Evolutionary conservation across 1,139 yeast species (phyloP), one percentile per base, ranked within the genome.

Genomic region (Tardiomyces depauwii): DNA sequence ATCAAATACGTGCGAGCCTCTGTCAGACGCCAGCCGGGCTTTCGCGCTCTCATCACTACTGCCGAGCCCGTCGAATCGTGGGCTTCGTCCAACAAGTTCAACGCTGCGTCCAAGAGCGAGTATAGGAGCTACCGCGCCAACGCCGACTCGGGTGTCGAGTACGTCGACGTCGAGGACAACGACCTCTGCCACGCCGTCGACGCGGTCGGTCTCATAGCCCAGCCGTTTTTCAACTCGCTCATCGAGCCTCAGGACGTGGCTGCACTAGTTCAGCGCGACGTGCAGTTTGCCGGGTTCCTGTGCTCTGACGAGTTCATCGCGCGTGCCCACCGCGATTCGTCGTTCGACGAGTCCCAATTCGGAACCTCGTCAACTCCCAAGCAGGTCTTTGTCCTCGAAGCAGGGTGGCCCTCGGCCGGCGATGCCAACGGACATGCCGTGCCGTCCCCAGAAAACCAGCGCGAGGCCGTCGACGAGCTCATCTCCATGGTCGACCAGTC

Each of bases 331-430:
- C 3, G 36, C 36, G 36, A 30, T 11, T 30, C 36, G n/a, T 5
- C 36, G 16, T 30, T 30, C 10, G 36, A 30, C 25, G 38, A 23
- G 16, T 21, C 28, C 46, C 13, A 21, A 21, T 14, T 21, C 42
- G 18, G 28, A 39, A 12, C 23, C 16, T 12, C 43, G 25, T 21
- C 39, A 10, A 16, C 43, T 45, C 48, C 59, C 49, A 82, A 84
- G 74, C 57, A 64, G 42, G 88, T 85, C 50, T 63, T 84, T 58
- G 72, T 87, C 59, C 74, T 87, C 56, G 96, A 87, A 73, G 74
- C 93, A 52, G 96, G 96, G 55, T 87, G 95, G 95, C 96, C 96
- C 63, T 75, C 85, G 50, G 63, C 72, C 60, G 95, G 96, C 66
- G 68, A 70, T 54, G 56, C 74, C 66, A 78, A 77, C 68, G 82